These are phyloP conservation scores for Candida awuae DNA, from an alignment of 805 yeast species.

Conservation along the genomic window DNA sequence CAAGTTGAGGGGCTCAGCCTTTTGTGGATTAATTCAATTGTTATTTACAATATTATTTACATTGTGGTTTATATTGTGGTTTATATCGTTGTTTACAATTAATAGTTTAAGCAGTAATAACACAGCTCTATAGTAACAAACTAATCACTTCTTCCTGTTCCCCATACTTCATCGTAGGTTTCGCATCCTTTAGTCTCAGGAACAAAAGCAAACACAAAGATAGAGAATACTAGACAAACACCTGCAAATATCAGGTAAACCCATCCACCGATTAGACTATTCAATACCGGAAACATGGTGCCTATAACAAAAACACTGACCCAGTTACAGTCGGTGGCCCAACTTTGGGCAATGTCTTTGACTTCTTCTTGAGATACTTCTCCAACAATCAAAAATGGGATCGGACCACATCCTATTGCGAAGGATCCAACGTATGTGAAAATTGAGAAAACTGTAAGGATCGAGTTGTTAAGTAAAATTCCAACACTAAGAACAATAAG, in stretches of 20 bases:
- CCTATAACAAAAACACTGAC: slow-evolving; percentile 79
- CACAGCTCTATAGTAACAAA: too few species aligned
- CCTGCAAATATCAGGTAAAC: slow-evolving; percentile 67
- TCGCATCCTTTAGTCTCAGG: slow-evolving; percentile 73
- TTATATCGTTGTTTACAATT: too few species aligned
- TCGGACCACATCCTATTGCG: slow-evolving; percentile 92
- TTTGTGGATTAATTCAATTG: too few species aligned
- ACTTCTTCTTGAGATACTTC: slow-evolving; percentile 83
- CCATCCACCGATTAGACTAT: slow-evolving; percentile 60
- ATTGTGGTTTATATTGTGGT: too few species aligned
- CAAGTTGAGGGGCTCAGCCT: too few species aligned
- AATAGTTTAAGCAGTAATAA: too few species aligned
- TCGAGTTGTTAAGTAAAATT: slow-evolving; percentile 40
- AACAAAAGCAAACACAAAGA: slow-evolving; percentile 39
- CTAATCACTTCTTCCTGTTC: too few species aligned
- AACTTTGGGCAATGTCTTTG: slow-evolving; percentile 81
- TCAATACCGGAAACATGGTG: slow-evolving; percentile 67
- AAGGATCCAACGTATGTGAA: slow-evolving; percentile 72
- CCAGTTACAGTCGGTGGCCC: slow-evolving; percentile 91
- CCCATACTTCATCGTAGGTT: slow-evolving; percentile 66
- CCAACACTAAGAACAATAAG: slow-evolving; percentile 61
- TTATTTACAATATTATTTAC: too few species aligned
- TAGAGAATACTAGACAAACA: slow-evolving; percentile 42
- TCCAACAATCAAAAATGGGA: slow-evolving; percentile 81
- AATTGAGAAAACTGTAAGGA: slow-evolving; percentile 53